phyloP scores from a whole-genome alignment of 768 basidiomycete species.

The Rossbeevera mucosa region DNA sequence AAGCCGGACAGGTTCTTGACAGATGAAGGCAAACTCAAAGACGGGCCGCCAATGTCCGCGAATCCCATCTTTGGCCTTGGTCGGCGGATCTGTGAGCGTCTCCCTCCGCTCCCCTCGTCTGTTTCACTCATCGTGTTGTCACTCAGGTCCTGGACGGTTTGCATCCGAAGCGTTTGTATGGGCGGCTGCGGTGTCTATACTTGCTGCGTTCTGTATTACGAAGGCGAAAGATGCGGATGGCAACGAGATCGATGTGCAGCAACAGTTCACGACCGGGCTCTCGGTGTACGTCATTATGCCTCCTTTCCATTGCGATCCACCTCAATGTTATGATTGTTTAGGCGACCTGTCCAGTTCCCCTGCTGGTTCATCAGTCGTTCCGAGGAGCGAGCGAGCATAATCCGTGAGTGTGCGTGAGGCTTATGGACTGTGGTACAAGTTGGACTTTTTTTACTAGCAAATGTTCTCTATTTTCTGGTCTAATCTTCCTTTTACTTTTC shows the following conservation, averaged over 20 bases:
- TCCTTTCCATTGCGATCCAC: not conserved
- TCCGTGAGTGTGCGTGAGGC: not conserved
- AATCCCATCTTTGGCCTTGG: slow-evolving; percentile 26
- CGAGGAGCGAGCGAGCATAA: not conserved
- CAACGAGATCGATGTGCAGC: slow-evolving; percentile 20
- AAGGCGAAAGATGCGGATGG: slow-evolving; percentile 22
- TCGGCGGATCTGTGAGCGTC: slow-evolving; percentile 19
- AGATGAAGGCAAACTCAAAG: slow-evolving; percentile 10
- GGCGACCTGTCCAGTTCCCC: slow-evolving; percentile 21
- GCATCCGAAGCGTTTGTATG: slow-evolving; percentile 21
- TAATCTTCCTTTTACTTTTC: not conserved
- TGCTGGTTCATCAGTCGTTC: slow-evolving; percentile 22
- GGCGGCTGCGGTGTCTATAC: slow-evolving; percentile 20
- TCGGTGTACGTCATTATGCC: slow-evolving; percentile 10
- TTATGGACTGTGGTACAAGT: too few relatives aligned
- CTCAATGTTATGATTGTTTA: not conserved
- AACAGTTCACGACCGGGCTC: slow-evolving; percentile 22
- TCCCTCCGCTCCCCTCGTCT: too few relatives aligned
- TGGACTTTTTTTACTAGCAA: too few relatives aligned
- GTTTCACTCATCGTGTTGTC: not conserved
- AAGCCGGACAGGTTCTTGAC: slow-evolving; percentile 25
- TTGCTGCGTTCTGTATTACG: slow-evolving; percentile 18
- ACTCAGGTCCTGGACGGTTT: slow-evolving; percentile 25
- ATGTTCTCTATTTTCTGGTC: too few relatives aligned
- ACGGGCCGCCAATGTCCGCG: slow-evolving; percentile 5